phyloP scores from a whole-genome alignment of 169 alveolate species.

The Plasmodium malariae region DNA sequence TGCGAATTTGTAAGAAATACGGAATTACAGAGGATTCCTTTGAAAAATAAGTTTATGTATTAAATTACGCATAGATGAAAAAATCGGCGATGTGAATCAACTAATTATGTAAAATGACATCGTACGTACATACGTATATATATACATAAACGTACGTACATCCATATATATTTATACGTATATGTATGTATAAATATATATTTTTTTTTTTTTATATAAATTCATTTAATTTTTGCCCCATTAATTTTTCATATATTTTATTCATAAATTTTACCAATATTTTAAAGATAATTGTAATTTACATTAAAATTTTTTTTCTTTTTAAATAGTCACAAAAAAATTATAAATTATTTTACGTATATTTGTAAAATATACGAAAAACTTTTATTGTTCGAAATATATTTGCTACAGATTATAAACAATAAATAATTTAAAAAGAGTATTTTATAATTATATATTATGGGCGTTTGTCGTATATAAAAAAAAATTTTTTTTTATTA shows the following conservation, averaged over 20 bases:
- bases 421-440: too few species aligned
- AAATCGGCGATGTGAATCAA: neutral
- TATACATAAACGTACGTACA: neutral
- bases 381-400: too few species aligned
- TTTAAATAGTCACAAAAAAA: neutral
- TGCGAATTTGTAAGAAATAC: constrained; percentile 16
- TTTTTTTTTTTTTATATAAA: neutral
- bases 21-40: neutral
- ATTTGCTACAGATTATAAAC: too few species aligned
- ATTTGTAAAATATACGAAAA: neutral
- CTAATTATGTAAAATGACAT: too few species aligned
- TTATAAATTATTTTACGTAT: neutral
- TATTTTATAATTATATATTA: too few species aligned
- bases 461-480: too few species aligned
- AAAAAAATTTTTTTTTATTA: too few species aligned
- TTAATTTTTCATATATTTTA: neutral
- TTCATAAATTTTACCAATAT: neutral
- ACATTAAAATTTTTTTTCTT: neutral
- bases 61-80: neutral
- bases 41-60: neutral
- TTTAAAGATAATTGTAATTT: neutral
- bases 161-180: too few species aligned
- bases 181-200: neutral
- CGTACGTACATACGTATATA: neutral
- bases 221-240: neutral